Conservation (phyloP, 2,329 filamentous ascomycete species). For the Grosmannia clavigera region DNA sequence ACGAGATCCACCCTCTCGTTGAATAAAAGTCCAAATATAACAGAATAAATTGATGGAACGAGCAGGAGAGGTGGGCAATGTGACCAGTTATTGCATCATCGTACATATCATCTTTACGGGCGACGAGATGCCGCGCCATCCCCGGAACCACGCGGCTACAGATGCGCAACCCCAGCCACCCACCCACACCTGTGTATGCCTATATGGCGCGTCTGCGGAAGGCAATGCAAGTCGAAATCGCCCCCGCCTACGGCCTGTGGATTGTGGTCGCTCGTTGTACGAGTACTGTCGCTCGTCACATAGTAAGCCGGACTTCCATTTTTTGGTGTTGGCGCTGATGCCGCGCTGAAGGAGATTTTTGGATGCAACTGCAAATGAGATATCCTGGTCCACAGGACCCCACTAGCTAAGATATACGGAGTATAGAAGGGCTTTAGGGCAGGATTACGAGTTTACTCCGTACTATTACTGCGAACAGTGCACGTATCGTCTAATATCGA, state of each 20-base stretch:
- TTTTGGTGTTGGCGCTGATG: neutral
- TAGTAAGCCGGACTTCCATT: neutral
- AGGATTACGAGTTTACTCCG: neutral
- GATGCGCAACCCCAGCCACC: neutral
- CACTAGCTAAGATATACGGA: neutral
- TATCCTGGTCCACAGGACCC: neutral
- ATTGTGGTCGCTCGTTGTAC: neutral
- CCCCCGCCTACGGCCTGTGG: neutral
- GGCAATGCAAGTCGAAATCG: neutral
- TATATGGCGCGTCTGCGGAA: no score
- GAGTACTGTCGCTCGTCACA: neutral
- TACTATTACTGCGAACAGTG: neutral
- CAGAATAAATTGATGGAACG: neutral
- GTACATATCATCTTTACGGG: neutral
- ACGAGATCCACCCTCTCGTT: neutral
- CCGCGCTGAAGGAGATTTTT: neutral
- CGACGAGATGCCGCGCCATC: neutral
- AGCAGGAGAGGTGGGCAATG: neutral
- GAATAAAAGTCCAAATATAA: neutral
- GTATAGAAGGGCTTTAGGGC: neutral
- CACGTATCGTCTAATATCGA: neutral
- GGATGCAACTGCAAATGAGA: neutral
- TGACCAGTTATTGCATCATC: constrained; percentile 1
- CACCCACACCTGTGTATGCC: neutral
- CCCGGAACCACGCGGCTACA: neutral